Evolutionary conservation across 1,284 basidiomycete genomes (phyloP), one percentile per base, ranked within the genome.

Genomic region (Cutaneotrichosporon cyanovorans): DNA sequence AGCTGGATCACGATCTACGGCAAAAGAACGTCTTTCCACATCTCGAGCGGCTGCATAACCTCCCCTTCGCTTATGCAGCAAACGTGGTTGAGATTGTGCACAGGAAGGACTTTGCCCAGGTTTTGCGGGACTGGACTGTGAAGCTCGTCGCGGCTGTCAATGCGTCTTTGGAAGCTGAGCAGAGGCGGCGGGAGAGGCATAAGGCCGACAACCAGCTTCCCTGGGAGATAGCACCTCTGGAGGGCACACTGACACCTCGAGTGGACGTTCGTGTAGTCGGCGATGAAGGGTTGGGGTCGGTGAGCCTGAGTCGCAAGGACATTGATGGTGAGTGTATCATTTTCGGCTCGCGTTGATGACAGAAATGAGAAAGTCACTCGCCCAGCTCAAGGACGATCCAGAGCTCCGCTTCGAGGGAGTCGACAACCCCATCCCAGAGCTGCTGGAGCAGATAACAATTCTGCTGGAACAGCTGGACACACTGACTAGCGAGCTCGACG

Each of bases 51-150:
- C 74, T 97, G 32, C 89, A 95, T 62, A 83, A 80, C 47, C 87
- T 97, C 79, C 72, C 93, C 1, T 91, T 89, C 62, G 89, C 88
- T 0, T 98, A 98, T 67, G 87, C 88, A 0, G 86, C 89, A 1
- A 90, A 91, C 0, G 78, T 96, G 2, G 78, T 93, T 11, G 93
- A 98, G 70, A 82, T 93, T 31, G 85, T 93, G 0, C 76, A 92
- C 46, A 75, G 93, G 45, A 85, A 86, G 53, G 88, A 93, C 65
- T 96, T 93, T 66, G 77, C 84, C 81, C 54, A 72, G 78, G 66
- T 45, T 62, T 84, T 91, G 65, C 81, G 82, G 52, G 83, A 84
- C 53, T 77, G 86, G 46, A 80, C 85, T 0, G 81, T 85, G 53
- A 80, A 78, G 35, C 82, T 91, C 46, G 73, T 85, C 2, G 84